Conservation (phyloP, 1,139 yeast genomes). For the Keqinozyma sinolaborantium region DNA sequence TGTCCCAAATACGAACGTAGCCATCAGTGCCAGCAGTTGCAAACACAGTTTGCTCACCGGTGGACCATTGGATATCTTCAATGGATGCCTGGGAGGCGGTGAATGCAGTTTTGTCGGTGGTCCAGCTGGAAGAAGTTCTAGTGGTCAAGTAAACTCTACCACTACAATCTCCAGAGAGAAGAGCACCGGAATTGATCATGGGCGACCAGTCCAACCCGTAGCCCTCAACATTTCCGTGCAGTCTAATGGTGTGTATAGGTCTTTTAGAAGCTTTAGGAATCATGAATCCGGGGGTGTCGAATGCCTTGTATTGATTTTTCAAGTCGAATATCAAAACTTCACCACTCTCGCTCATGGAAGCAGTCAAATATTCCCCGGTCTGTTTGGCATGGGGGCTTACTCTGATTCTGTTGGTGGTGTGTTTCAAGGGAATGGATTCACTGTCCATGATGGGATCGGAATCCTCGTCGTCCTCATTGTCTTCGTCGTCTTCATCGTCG, state of each 20-base stretch:
- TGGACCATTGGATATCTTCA: conserved; percentile 97
- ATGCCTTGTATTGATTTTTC: conserved; percentile 70
- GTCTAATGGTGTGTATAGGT: conserved; percentile 80
- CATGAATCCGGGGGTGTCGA: conserved; percentile 82
- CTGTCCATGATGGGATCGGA: conserved; percentile 85
- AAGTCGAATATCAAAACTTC: conserved; percentile 85
- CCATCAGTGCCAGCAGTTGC: conserved; percentile 95
- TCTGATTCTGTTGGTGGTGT: conserved; percentile 87
- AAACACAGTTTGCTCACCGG: conserved; percentile 86
- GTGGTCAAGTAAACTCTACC: conserved; percentile 80
- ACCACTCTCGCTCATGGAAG: conserved; percentile 87
- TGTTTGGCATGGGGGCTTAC: conserved; percentile 75
- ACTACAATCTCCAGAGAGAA: conserved; percentile 84
- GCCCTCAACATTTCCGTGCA: conserved; percentile 96
- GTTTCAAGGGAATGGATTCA: conserved; percentile 69
- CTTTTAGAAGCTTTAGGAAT: conserved; percentile 75
- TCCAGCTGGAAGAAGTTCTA: conserved; percentile 78
- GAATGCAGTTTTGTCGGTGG: conserved; percentile 82
- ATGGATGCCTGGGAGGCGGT: conserved; percentile 69
- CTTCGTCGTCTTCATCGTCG: conserved; percentile 66
- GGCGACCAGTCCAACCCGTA: conserved; percentile 98
- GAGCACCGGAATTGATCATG: conserved; percentile 69
- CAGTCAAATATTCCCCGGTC: conserved; percentile 82
- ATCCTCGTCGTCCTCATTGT: conserved; percentile 61
- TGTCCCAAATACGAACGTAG: conserved; percentile 91